A percentile compares a stretch with the other conserved stretches of the same genome.
These are phyloP conservation scores for Sordariomycetes sp. DNA, from an alignment of 2,329 filamentous ascomycete species.

Conservation along the genomic window DNA sequence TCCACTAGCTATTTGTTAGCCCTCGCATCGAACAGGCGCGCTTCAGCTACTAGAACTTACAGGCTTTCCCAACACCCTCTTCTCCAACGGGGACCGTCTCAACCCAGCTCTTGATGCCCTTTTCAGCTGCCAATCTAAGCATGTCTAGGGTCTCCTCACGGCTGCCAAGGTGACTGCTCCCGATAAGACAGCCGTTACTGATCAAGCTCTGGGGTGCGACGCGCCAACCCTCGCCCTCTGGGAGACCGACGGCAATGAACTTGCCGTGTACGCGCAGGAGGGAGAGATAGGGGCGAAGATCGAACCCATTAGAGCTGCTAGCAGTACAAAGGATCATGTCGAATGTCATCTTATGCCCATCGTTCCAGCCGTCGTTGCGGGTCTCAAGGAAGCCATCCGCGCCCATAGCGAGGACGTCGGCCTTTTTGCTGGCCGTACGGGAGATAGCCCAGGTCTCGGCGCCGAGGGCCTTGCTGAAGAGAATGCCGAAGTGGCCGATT, in stretches of 20 bases:
- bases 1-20: conserved; percentile 1
- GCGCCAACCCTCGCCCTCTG: conserved; percentile 29
- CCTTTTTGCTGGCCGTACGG: conserved; percentile 30
- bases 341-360: conserved; percentile 28
- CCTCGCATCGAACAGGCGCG: not conserved
- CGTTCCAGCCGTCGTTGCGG: conserved; percentile 29
- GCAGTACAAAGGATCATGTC: conserved; percentile 41
- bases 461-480: conserved; percentile 51
- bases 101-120: conserved; percentile 37
- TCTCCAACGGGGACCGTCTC: conserved; percentile 15
- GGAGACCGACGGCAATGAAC: conserved; percentile 50
- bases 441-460: conserved; percentile 42
- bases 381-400: conserved; percentile 25
- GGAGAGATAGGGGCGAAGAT: conserved; percentile 40
- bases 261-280: conserved; percentile 42
- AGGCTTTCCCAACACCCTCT: conserved; percentile 7
- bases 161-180: conserved; percentile 25
- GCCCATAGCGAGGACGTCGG: conserved; percentile 37
- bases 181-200: conserved; percentile 32
- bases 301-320: conserved; percentile 26
- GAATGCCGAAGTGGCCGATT: conserved; percentile 48
- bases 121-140: conserved; percentile 36
- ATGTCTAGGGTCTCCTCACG: conserved; percentile 39
- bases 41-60: not conserved
- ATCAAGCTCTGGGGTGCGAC: conserved; percentile 42